Base-by-base conservation (phyloP, 139 green algal species). In the Ettlia oleoabundans region DNA sequence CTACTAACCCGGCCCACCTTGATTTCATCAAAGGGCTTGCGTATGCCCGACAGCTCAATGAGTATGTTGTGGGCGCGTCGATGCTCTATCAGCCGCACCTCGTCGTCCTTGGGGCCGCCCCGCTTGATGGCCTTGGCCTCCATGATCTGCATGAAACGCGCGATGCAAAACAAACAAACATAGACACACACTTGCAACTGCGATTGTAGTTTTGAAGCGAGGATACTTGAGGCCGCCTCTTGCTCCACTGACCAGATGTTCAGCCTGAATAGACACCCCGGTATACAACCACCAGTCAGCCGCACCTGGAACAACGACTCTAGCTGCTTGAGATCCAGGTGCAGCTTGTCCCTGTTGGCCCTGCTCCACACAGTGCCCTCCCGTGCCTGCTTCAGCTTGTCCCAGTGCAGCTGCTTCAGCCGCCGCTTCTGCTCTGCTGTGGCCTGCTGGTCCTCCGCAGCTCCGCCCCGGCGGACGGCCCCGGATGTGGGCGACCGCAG, bases 321-420 rank as follows among this genome's bases (percentile, higher is more conserved):
- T 8, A 97, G 89, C 83, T 94, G 81, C 22, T 72, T 53, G n/a
- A 92, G 76, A 79, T 95, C 81, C n/a, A 95, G 81, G 67, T 84
- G 58, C 41, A 89, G 83, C 43, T 78, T 53, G 24, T 69, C 33
- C 32, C 38, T 62, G 22, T 53, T 58, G 30, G 61, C 41, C 69
- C 89, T 75, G 52, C 82, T 82, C 93, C 93, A 97, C 40, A 97
- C 88, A 1, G 90, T 93, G 69, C 88, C 87, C 30, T 89, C 82
- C 71, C 84, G 32, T 7, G 86, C 85, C 33, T 83, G 58, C 47
- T 82, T 88, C 67, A 96, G 88, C 86, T 95, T 96, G 58, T 96
- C 90, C 94, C 94, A 97, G 87, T 97, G 94, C 73, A 97, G 86
- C 87, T 90, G 85, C 87, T 96, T 96, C 19, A 97, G 85, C 62